Conservation (phyloP, 108 stramenopile species). For the Conticribra weissflogii region DNA sequence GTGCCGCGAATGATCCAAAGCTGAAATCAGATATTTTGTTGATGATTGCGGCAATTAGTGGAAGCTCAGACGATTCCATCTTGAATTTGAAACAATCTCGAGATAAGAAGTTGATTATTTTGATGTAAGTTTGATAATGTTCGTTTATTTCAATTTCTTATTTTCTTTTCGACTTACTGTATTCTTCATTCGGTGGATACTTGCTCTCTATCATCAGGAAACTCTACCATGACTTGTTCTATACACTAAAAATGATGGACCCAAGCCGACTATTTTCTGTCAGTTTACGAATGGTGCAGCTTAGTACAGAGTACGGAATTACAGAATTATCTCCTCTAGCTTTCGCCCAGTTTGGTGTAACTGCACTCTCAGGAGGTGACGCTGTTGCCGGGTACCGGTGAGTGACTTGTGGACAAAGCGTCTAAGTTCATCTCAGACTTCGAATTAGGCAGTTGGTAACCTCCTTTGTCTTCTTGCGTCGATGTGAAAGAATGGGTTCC, state of each 20-base stretch:
- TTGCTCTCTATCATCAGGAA: slow-evolving; percentile 15
- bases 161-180: neutral
- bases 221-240: slow-evolving; percentile 10
- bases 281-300: slow-evolving; percentile 20
- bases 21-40: neutral
- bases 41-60: neutral
- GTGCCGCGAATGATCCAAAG: too few species aligned
- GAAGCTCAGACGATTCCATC: neutral
- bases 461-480: neutral
- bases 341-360: slow-evolving; percentile 16
- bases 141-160: neutral
- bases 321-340: slow-evolving; percentile 15
- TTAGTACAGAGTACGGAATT: slow-evolving; percentile 21
- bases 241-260: neutral
- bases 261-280: slow-evolving; percentile 1
- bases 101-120: neutral
- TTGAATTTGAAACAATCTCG: neutral
- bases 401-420: too few species aligned
- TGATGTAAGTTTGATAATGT: neutral
- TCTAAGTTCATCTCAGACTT: too few species aligned
- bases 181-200: slow-evolving; percentile 5
- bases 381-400: too few species aligned
- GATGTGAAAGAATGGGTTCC: neutral
- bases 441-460: too few species aligned
- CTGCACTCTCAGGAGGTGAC: too few species aligned